Evolutionary conservation across 1,284 basidiomycete species (phyloP).

Genomic region (Ganoderma meredithae): DNA sequence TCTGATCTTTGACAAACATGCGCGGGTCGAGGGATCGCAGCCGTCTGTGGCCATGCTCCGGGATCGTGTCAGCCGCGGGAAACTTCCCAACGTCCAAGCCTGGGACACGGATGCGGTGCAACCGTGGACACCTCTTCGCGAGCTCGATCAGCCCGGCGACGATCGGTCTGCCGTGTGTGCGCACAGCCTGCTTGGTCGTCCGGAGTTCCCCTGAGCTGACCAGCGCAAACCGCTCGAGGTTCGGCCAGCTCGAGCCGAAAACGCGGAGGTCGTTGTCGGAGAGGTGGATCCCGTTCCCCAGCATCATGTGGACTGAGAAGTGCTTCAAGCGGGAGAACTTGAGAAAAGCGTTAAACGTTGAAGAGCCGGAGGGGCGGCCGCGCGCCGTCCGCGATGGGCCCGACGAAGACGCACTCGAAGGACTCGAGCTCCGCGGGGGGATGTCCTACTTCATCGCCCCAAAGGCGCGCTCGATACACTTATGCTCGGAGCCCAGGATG

Average conservation of each 20-base stretch:
- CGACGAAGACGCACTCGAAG: conserved; percentile 1
- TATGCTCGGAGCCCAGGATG: background rate
- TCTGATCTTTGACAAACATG: background rate
- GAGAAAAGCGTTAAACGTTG: background rate
- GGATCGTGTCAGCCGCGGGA: background rate
- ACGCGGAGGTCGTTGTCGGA: conserved; percentile 1
- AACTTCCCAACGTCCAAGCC: background rate
- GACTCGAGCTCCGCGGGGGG: background rate
- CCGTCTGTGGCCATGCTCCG: background rate
- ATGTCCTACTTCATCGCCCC: background rate
- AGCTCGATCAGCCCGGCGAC: background rate
- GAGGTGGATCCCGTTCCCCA: background rate
- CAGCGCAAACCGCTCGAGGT: background rate
- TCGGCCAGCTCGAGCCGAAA: background rate
- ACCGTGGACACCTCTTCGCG: background rate
- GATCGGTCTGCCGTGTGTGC: background rate
- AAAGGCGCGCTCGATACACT: background rate
- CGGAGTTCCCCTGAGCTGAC: background rate
- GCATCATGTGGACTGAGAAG: background rate
- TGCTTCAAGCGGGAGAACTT: background rate
- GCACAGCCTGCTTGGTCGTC: background rate
- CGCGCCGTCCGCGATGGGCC: background rate
- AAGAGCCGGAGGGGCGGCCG: background rate
- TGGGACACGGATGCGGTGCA: background rate
- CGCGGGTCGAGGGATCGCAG: background rate